A percentile compares a stretch with the other conserved stretches of the same genome.
Evolutionary conservation across 192 early-diverging fungal species (phyloP).

Genomic region (Backusella australiensis): DNA sequence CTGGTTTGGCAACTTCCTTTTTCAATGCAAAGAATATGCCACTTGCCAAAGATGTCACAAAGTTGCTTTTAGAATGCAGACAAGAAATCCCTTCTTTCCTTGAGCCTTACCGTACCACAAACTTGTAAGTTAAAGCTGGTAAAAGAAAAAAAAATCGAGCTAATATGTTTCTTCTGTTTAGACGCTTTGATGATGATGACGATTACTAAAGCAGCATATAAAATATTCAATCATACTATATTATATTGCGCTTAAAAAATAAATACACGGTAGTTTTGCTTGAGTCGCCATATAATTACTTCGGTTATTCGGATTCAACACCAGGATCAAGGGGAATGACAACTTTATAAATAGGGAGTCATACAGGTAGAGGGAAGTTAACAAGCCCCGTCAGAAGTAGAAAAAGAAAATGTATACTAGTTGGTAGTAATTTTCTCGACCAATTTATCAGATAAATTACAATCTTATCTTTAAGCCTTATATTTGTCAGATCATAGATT

Average conservation of each 20-base stretch:
- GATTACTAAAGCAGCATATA: not conserved
- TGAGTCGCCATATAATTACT: not conserved
- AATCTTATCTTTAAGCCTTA: not conserved
- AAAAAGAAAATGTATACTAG: not conserved
- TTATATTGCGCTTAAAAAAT: not conserved
- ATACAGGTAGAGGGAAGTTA: not conserved
- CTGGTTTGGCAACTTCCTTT: slow-evolving; percentile 64
- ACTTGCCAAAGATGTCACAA: slow-evolving; percentile 47
- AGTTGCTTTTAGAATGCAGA: slow-evolving; percentile 50
- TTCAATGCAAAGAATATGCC: slow-evolving; percentile 40
- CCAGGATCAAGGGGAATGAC: not conserved
- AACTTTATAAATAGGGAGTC: not conserved
- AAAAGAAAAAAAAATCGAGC: not conserved
- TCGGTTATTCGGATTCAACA: not conserved
- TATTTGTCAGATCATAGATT: no score
- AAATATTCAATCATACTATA: not conserved
- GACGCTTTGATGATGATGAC: not conserved
- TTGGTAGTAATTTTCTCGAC: not conserved
- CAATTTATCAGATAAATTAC: not conserved
- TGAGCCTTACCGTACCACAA: slow-evolving; percentile 19
- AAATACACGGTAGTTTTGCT: not conserved
- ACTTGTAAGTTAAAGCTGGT: slow-evolving; percentile 28
- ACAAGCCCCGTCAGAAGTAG: not conserved
- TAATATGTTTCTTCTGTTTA: not conserved
- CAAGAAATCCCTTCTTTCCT: slow-evolving; percentile 63